Base-by-base conservation (phyloP, 2,329 filamentous ascomycete genomes). In the Diaporthe amygdali region DNA sequence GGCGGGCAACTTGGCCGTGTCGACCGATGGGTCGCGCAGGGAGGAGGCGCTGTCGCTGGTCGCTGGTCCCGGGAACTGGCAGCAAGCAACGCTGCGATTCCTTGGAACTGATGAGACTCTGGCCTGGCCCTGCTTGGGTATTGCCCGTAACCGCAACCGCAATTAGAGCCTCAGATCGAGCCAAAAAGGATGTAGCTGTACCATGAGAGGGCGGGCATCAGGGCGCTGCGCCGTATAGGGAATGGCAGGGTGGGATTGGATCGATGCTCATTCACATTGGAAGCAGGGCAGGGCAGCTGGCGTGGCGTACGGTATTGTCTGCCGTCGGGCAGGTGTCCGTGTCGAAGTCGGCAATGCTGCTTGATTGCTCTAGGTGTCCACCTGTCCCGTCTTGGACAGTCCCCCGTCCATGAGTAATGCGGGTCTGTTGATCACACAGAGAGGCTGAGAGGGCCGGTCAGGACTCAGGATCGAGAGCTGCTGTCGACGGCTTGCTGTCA, bases 211-310 rank as follows among this genome's bases (percentile, higher is more conserved):
- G 67, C 47, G 71, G 63, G 63, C 69, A 69, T 73, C 41, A 72
- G 71, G 69, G 66, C 66, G 51, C 68, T 25, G 54, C 55, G 55
- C 44, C 44, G 49, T 55, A 70, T 55, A 56, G 44, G 46, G 51
- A 49, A 63, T 49, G 71, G 59, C 51, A 61, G 46, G 68, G 56
- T 71, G 20, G 63, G 41, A 59, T 68, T 52, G 39, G 59, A 61
- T 61, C 37, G 69, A 68, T 66, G 68, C 39, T 54, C 59, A 41
- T 54, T 56, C 46, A 70, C 39, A 51, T 32, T 37, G 63, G 61
- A 56, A 73, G 71, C 68, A 69, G 63, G 69, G 71, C 63, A 72
- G 63, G 69, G 71, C 63, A 72, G 63, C 63, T 72, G 69, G 71
- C 49, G 69, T 71, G 70, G 70, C 63, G 71, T 46, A 25, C 41